Conservation (phyloP, 345 rosid species). For the Geranium brycei region DNA sequence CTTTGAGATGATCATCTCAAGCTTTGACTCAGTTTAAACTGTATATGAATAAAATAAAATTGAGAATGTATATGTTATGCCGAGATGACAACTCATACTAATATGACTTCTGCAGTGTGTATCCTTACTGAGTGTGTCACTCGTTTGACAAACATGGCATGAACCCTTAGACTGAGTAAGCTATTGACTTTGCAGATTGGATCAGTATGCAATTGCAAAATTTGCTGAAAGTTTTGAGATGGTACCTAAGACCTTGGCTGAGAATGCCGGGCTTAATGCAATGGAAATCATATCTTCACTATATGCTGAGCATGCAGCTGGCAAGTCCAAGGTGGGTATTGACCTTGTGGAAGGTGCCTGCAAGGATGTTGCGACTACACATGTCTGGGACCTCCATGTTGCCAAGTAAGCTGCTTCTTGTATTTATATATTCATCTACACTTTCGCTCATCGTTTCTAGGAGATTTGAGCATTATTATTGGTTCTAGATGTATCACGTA, state of each 20-base stretch:
- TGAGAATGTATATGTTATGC: neutral
- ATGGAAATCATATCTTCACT: conserved; percentile 88
- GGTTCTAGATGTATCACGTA: neutral
- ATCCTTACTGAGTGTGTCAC: neutral
- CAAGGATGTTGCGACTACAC: conserved; percentile 49
- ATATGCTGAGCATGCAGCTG: conserved; percentile 86
- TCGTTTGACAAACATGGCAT: neutral
- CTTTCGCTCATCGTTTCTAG: neutral
- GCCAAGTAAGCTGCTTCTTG: conserved; percentile 50
- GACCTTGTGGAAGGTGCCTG: conserved; percentile 75
- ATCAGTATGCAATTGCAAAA: conserved; percentile 86
- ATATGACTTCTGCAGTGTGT: no score
- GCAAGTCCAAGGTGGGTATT: conserved; percentile 75
- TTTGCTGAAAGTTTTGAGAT: conserved; percentile 97
- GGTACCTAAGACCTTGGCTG: conserved; percentile 81
- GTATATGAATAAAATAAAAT: neutral
- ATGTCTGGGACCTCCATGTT: conserved; percentile 79
- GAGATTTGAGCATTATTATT: neutral
- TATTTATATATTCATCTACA: neutral
- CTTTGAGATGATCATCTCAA: neutral
- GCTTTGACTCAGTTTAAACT: neutral
- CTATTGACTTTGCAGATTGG: conserved; percentile 48
- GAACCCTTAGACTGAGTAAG: neutral
- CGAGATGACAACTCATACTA: neutral
- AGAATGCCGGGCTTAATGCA: conserved; percentile 92